phyloP scores from a whole-genome alignment of 257 asterid species.

The Nicotiana otophora region DNA sequence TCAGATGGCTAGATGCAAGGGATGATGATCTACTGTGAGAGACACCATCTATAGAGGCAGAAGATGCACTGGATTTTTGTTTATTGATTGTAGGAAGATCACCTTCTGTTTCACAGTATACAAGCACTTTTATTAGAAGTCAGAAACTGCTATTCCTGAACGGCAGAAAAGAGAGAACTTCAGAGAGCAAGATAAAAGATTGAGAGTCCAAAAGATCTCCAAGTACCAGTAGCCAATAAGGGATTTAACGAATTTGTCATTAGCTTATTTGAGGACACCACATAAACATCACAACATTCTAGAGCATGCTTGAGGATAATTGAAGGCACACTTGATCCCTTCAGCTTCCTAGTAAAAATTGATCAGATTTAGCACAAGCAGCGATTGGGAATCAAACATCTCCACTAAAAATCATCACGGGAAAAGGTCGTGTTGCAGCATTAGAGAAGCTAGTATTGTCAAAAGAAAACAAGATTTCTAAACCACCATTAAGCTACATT shows the following conservation, averaged over 20 bases:
- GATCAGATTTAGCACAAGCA: not conserved
- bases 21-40: conserved; percentile 15
- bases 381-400: not conserved
- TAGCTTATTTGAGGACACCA: conserved; percentile 47
- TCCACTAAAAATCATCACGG: not conserved
- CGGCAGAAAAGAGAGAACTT: conserved; percentile 3
- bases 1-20: conserved; percentile 23
- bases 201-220: not conserved
- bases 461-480: not conserved
- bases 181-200: not conserved
- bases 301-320: conserved; percentile 65
- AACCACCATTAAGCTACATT: not conserved
- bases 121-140: conserved; percentile 14
- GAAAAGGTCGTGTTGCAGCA: not conserved
- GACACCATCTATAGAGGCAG: conserved; percentile 34
- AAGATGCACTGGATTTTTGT: conserved; percentile 29
- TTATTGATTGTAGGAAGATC: conserved; percentile 25
- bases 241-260: conserved; percentile 45
- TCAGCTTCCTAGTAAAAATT: conserved; percentile 39
- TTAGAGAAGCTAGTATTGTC: not conserved
- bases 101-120: conserved; percentile 22
- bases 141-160: not conserved
- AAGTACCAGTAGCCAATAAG: conserved; percentile 42
- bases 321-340: conserved; percentile 60
- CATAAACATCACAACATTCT: conserved; percentile 47